These are phyloP conservation scores for Sonneratia alba DNA, from an alignment of 345 rosid genomes.

Conservation along the genomic window DNA sequence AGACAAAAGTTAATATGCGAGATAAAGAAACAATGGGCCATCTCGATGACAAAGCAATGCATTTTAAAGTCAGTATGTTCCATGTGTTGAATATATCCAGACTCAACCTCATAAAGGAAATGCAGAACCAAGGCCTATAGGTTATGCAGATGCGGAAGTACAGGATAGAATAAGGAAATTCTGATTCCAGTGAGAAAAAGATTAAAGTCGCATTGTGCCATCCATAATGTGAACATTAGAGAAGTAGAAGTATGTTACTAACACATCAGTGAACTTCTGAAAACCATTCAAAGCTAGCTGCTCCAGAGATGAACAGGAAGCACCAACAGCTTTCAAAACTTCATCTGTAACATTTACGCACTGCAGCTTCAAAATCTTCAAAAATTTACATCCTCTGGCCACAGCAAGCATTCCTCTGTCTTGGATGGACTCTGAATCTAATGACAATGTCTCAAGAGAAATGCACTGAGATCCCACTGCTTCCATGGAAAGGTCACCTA, in stretches of 20 bases:
- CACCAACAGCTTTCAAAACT: conserved; percentile 60
- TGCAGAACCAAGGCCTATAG: not conserved
- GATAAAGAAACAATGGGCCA: not conserved
- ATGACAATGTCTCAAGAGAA: conserved; percentile 48
- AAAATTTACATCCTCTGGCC: conserved; percentile 59
- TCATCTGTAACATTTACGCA: conserved; percentile 66
- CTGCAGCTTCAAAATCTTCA: conserved; percentile 70
- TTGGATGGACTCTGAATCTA: conserved; percentile 76
- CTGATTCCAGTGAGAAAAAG: not conserved
- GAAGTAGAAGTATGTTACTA: conserved; percentile 20
- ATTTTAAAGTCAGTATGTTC: not conserved
- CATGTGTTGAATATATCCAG: not conserved
- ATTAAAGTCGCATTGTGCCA: not conserved
- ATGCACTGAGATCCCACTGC: conserved; percentile 64
- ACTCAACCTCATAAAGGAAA: not conserved
- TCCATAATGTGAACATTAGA: conserved; percentile 5
- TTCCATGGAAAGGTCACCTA: conserved; percentile 61
- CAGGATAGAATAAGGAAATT: not conserved
- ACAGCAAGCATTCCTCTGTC: conserved; percentile 61
- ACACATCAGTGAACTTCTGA: conserved; percentile 75
- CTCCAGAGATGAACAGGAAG: conserved; percentile 54
- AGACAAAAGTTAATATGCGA: not conserved
- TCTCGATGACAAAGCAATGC: not conserved
- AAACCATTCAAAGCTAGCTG: conserved; percentile 62
- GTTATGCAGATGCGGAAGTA: not conserved